Percentiles rank a stretch among this genome's conserved stretches.
These are phyloP conservation scores for Carallia pectinifolia DNA, from an alignment of 345 rosid species.

Conservation along the genomic window DNA sequence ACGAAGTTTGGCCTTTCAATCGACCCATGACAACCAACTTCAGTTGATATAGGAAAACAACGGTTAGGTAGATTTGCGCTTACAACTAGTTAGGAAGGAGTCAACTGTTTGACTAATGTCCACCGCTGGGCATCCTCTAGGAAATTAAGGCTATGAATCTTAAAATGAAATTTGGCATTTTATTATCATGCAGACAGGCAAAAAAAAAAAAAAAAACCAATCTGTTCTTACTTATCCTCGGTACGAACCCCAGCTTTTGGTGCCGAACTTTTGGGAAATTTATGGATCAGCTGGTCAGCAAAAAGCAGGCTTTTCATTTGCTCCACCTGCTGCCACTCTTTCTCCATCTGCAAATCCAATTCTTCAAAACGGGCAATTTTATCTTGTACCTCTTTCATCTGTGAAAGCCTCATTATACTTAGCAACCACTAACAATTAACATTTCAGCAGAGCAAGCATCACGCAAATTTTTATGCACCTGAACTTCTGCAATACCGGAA, in stretches of 20 bases:
- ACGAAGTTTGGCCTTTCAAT: too few species aligned
- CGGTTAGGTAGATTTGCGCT: too few species aligned
- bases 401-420: slow-evolving; percentile 14
- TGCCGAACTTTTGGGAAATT: slow-evolving; percentile 43
- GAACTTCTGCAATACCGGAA: slow-evolving; percentile 48
- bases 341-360: slow-evolving; percentile 79
- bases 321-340: slow-evolving; percentile 76
- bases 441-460: background rate
- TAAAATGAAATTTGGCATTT: too few species aligned
- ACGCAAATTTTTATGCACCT: slow-evolving; percentile 43
- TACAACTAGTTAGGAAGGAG: too few species aligned
- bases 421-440: background rate
- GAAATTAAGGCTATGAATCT: too few species aligned
- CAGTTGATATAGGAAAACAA: too few species aligned
- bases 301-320: slow-evolving; percentile 70
- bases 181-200: background rate
- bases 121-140: too few species aligned
- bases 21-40: too few species aligned
- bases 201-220: slow-evolving; percentile 4
- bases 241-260: slow-evolving; percentile 32
- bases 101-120: too few species aligned
- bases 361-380: slow-evolving; percentile 68
- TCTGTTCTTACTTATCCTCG: slow-evolving; percentile 37
- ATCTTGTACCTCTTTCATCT: slow-evolving; percentile 76
- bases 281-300: slow-evolving; percentile 68